Evolutionary conservation across 2,329 filamentous ascomycete species (phyloP).

Genomic region (Aspergillus luchuensis): DNA sequence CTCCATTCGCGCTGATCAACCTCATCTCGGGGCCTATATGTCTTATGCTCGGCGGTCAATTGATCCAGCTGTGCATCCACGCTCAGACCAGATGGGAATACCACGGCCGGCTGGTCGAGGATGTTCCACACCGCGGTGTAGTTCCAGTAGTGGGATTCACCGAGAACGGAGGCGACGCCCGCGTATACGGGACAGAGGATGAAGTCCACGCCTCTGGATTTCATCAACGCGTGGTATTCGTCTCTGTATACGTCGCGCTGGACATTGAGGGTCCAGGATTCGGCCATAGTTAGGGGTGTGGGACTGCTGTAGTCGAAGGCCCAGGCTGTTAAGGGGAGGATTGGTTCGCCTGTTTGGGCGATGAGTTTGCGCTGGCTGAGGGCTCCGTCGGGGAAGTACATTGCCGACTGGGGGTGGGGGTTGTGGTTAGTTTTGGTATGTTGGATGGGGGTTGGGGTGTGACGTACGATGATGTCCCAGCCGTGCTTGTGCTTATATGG

Average conservation of each 20-base stretch:
- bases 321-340: slow-evolving; percentile 50
- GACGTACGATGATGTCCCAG: slow-evolving; percentile 38
- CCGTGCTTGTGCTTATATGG: slow-evolving; percentile 37
- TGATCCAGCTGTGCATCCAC: slow-evolving; percentile 31
- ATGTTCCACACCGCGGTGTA: slow-evolving; percentile 40
- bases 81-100: slow-evolving; percentile 32
- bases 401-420: slow-evolving; percentile 33
- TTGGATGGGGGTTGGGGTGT: too few species aligned
- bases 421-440: slow-evolving; percentile 14
- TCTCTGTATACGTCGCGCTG: slow-evolving; percentile 33
- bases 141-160: slow-evolving; percentile 40
- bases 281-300: slow-evolving; percentile 27
- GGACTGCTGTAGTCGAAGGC: slow-evolving; percentile 29
- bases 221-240: slow-evolving; percentile 37
- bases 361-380: slow-evolving; percentile 36
- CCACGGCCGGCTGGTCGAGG: slow-evolving; percentile 32
- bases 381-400: slow-evolving; percentile 54
- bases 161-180: slow-evolving; percentile 33
- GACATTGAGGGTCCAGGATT: slow-evolving; percentile 32
- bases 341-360: slow-evolving; percentile 46
- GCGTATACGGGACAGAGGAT: slow-evolving; percentile 34
- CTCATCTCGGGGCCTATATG: slow-evolving; percentile 27
- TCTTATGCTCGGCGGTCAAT: slow-evolving; percentile 14
- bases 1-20: slow-evolving; percentile 36
- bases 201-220: slow-evolving; percentile 33